Base-by-base conservation (phyloP, 1,284 basidiomycete species). In the Cryptococcus maquisensis region DNA sequence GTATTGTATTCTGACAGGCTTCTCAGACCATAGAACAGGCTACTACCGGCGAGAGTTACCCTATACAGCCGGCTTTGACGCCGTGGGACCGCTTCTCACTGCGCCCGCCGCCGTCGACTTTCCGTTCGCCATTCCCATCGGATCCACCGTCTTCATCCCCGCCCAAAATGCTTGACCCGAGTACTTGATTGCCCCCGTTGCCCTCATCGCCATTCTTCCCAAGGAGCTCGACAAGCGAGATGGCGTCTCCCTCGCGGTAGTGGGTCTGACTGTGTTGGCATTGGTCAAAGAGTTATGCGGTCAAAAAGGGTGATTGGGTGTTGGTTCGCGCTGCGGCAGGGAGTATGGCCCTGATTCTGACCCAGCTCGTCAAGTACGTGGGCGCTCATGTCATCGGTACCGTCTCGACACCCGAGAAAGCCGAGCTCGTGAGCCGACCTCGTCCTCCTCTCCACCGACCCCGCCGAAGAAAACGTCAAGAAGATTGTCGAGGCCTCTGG, bases 361-460 rank as follows among this genome's bases (percentile, higher is more conserved):
- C 74, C 45, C 81, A 82, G 67, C 78, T 63, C 78, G 83, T 57
- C 43, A 71, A 69, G 40, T 65, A 78, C 48, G 63, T 79, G 39
- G 94, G 95, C 15, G 93, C 88, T 1, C 86, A 84, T 10, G 90
- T 97, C 23, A 96, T 98, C 64, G 95, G 90, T 2, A 97, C 93
- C n/a, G 90, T 89, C 1, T 95, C 91, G 2, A 89, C 86, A 0
- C 72, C 78, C 21, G 88, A 84, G 66, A 98, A 98, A 73, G 90
- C 90, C 3, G 82, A 83, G 49, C 71, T 94, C n/a, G 94, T 90
- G 9, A 86, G 91, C 92, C 0, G 84, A 90, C 68, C 84, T 94
- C 69, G 88, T 96, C 42, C 86, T 98, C 57, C 72, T 92, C 49
- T 92, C 95, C 72, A 82, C 82, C 42, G 65, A 72, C 38, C 51